Conservation (phyloP, 208 protist species). For the Jaenimonas drosophilae region DNA sequence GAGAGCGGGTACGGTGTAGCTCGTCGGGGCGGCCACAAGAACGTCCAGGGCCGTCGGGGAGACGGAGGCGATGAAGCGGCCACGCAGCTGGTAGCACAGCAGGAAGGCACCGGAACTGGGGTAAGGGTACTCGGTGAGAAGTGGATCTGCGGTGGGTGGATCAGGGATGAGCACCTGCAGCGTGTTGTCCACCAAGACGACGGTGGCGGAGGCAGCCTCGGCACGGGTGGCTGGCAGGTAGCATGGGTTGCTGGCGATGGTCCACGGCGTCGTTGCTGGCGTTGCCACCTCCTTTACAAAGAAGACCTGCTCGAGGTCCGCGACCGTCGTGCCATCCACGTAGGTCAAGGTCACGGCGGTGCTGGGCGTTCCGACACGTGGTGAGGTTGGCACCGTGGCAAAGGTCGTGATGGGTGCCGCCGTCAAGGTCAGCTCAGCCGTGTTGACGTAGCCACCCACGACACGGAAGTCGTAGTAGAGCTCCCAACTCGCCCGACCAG, state of each 20-base stretch:
- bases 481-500: constrained; percentile 31
- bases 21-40: constrained; percentile 46
- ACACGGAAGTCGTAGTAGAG: constrained; percentile 64
- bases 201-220: constrained; percentile 17
- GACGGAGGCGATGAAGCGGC: constrained; percentile 48
- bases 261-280: constrained; percentile 17
- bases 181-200: constrained; percentile 52
- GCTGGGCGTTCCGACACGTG: constrained; percentile 53
- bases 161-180: constrained; percentile 38
- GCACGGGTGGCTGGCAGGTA: constrained; percentile 40
- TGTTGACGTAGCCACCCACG: constrained; percentile 35
- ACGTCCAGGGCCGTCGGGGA: constrained; percentile 35
- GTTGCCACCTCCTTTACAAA: too few species aligned
- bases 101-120: constrained; percentile 32
- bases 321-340: constrained; percentile 5
- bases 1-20: constrained; percentile 53
- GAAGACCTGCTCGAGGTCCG: constrained; percentile 45
- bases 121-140: constrained; percentile 32
- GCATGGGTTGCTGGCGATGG: constrained; percentile 52
- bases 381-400: constrained; percentile 26
- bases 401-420: constrained; percentile 43
- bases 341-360: constrained; percentile 31
- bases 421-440: constrained; percentile 29
- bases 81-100: constrained; percentile 59
- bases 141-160: constrained; percentile 12